phyloP scores from a whole-genome alignment of 768 basidiomycete genomes.

The Kwoniella mangroviensis region DNA sequence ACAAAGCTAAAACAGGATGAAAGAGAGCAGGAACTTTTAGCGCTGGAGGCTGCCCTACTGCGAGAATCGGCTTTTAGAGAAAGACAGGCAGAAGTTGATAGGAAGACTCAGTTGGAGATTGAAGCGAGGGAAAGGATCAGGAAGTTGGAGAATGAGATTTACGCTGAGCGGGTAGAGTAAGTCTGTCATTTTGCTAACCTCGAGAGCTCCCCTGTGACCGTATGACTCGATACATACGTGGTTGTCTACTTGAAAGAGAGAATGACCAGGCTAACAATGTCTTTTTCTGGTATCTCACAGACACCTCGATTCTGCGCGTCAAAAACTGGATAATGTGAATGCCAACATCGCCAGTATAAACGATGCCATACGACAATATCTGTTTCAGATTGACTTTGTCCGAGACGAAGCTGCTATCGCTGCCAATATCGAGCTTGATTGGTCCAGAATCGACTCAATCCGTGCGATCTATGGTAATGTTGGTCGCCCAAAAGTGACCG shows the following conservation, averaged over 20 bases:
- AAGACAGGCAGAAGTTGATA: slow-evolving; percentile 24
- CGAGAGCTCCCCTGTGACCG: background rate
- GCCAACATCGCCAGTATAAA: slow-evolving; percentile 22
- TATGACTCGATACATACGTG: no score
- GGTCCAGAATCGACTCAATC: slow-evolving; percentile 13
- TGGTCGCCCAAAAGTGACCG: background rate
- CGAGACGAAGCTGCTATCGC: slow-evolving; percentile 16
- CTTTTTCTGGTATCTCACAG: background rate
- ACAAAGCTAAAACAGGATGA: slow-evolving; percentile 16
- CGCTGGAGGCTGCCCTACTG: slow-evolving; percentile 30
- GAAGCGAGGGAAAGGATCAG: slow-evolving; percentile 27
- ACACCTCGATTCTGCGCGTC: slow-evolving; percentile 14
- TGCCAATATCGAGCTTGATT: slow-evolving; percentile 29
- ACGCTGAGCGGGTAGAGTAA: slow-evolving; percentile 34
- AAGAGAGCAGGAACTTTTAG: slow-evolving; percentile 31
- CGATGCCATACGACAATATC: slow-evolving; percentile 36
- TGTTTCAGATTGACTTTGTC: slow-evolving; percentile 34
- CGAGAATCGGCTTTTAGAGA: slow-evolving; percentile 39
- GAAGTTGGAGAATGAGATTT: slow-evolving; percentile 36
- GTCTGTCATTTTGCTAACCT: slow-evolving; percentile 8
- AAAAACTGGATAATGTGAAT: slow-evolving; percentile 27
- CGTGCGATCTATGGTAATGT: slow-evolving; percentile 1
- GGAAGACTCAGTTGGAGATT: slow-evolving; percentile 29
- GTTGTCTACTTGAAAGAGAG: background rate
- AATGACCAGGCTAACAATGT: slow-evolving; percentile 1